These are phyloP conservation scores for Chrysoporthe cubensis DNA, from an alignment of 2,329 filamentous ascomycete genomes.

Conservation along the genomic window DNA sequence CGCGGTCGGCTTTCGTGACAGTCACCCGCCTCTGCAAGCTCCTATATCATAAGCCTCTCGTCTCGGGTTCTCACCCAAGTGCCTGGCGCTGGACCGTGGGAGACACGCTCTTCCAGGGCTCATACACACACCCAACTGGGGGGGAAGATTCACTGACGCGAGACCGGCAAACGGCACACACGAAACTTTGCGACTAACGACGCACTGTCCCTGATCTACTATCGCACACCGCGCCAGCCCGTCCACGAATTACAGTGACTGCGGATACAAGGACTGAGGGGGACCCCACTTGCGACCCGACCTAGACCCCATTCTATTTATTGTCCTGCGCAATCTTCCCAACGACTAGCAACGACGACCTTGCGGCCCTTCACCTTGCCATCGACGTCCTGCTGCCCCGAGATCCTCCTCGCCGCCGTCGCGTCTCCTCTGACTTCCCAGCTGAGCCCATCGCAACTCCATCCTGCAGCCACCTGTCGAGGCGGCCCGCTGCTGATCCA, in stretches of 20 bases:
- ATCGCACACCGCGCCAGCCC: neutral
- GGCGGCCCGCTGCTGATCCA: conserved; percentile 11
- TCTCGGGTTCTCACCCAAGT: neutral
- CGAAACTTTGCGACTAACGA: neutral
- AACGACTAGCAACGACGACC: conserved; percentile 13
- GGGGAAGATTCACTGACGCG: neutral
- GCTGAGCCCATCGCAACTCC: neutral
- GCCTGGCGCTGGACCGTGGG: neutral
- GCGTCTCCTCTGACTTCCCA: neutral
- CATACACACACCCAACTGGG: neutral
- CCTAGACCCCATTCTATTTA: conserved; percentile 20
- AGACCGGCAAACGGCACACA: conserved; percentile 1
- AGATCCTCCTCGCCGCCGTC: neutral
- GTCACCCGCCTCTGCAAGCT: neutral
- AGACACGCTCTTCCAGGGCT: neutral
- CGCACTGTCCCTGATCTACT: conserved; percentile 9
- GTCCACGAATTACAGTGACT: neutral
- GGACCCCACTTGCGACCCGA: conserved; percentile 13
- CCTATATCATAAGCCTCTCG: conserved; percentile 5
- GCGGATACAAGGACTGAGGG: conserved; percentile 7
- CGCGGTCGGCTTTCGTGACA: neutral
- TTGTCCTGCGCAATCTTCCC: conserved; percentile 10
- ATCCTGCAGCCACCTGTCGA: conserved; percentile 4
- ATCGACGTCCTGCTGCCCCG: neutral
- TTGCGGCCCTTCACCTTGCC: conserved; percentile 1